phyloP scores from a whole-genome alignment of 2,329 filamentous ascomycete species.

The Fusarium sp. region DNA sequence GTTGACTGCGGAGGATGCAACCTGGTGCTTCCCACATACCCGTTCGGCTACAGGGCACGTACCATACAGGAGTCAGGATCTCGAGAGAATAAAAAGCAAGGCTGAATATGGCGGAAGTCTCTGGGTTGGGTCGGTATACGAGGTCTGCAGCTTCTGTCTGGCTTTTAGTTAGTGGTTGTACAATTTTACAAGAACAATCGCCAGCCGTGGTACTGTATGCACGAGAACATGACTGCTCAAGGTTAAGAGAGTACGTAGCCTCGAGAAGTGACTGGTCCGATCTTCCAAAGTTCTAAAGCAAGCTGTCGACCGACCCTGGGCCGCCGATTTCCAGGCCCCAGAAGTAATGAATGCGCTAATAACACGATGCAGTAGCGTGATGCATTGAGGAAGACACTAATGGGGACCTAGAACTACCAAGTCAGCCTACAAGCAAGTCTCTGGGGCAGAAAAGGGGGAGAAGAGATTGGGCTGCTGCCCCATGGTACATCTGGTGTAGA shows the following conservation, averaged over 20 bases:
- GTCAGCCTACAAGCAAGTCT: slow-evolving; percentile 2
- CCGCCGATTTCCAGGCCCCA: slow-evolving; percentile 36
- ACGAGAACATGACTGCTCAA: background rate
- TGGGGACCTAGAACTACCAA: slow-evolving; percentile 37
- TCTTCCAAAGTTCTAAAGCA: slow-evolving; percentile 9
- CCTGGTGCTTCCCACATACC: slow-evolving; percentile 32
- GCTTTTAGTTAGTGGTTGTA: background rate
- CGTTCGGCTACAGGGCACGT: slow-evolving; percentile 37
- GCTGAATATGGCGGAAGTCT: slow-evolving; percentile 8
- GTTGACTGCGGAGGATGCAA: slow-evolving; percentile 43
- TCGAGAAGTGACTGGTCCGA: background rate
- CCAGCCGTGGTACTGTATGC: background rate
- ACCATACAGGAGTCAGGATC: slow-evolving; percentile 14
- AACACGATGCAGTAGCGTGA: slow-evolving; percentile 46
- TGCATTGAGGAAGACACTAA: slow-evolving; percentile 40
- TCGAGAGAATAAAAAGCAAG: slow-evolving; percentile 38
- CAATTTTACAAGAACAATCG: background rate
- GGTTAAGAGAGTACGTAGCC: background rate
- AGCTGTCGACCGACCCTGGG: slow-evolving; percentile 32
- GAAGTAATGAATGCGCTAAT: slow-evolving; percentile 42
- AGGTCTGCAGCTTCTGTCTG: background rate
- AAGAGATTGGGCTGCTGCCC: slow-evolving; percentile 14
- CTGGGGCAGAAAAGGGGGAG: slow-evolving; percentile 38
- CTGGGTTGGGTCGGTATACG: background rate
- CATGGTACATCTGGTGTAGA: slow-evolving; percentile 3